Percentiles rank a stretch among this genome's conserved stretches.
Conservation (phyloP, 345 rosid genomes). For the Cardamine occulta region DNA sequence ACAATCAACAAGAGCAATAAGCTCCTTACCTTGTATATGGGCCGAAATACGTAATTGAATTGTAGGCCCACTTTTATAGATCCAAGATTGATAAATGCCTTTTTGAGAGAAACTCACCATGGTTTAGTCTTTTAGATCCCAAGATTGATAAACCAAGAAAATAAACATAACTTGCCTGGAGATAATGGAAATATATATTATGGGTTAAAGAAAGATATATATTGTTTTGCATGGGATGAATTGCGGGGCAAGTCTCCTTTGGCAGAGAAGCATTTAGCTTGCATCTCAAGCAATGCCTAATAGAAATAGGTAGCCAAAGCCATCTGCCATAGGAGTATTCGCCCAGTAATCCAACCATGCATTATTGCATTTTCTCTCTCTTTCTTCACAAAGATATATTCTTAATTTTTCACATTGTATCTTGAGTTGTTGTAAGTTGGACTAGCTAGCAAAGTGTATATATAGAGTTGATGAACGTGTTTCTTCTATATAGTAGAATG, state of each 20-base stretch:
- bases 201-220: not conserved
- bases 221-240: slow-evolving; percentile 30
- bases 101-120: slow-evolving; percentile 8
- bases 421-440: slow-evolving; percentile 23
- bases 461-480: slow-evolving; percentile 19
- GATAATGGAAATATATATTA: not conserved
- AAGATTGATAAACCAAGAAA: slow-evolving; percentile 3
- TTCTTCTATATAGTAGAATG: slow-evolving; percentile 5
- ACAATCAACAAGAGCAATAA: not conserved
- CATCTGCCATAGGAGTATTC: slow-evolving; percentile 40
- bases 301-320: not conserved
- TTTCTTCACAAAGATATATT: slow-evolving; percentile 26
- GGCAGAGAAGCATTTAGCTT: slow-evolving; percentile 33
- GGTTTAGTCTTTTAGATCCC: not conserved
- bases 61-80: not conserved
- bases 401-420: slow-evolving; percentile 1
- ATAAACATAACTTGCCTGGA: not conserved
- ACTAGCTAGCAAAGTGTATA: slow-evolving; percentile 7
- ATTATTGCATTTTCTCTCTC: not conserved
- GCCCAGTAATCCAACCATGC: slow-evolving; percentile 40
- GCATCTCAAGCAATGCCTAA: slow-evolving; percentile 13
- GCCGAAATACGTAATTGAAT: not conserved
- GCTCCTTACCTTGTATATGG: not conserved
- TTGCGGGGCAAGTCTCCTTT: slow-evolving; percentile 46
- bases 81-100: not conserved